phyloP scores from a whole-genome alignment of 345 rosid species.

The Citropsis articulata region DNA sequence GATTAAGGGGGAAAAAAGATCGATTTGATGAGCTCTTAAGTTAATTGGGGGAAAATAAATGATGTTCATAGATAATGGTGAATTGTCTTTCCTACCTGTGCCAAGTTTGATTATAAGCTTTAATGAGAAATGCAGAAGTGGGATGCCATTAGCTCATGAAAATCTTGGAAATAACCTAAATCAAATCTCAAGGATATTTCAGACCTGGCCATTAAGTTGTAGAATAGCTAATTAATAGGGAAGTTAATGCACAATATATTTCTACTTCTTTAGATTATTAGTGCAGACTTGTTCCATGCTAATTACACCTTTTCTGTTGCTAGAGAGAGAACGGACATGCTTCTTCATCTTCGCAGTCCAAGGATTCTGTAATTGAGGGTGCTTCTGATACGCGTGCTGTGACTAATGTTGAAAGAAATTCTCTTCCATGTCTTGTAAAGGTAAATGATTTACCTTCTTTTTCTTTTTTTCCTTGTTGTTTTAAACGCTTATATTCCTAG shows the following conservation, averaged over 20 bases:
- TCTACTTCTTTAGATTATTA: background rate
- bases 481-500: background rate
- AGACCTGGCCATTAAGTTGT: background rate
- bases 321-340: conserved; percentile 62
- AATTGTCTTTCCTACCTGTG: background rate
- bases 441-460: conserved; percentile 21
- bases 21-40: background rate
- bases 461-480: background rate
- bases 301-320: conserved; percentile 11
- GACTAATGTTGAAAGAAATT: conserved; percentile 27
- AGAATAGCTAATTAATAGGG: background rate
- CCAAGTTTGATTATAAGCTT: background rate
- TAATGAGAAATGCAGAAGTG: background rate
- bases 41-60: background rate
- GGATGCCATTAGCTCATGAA: background rate
- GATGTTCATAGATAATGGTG: background rate
- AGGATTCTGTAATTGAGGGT: conserved; percentile 23
- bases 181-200: background rate
- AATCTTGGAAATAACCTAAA: background rate
- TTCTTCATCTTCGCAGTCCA: conserved; percentile 39
- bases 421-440: conserved; percentile 77
- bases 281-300: background rate
- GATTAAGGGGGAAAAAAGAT: background rate
- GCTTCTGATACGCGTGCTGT: conserved; percentile 17
- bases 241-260: background rate